Evolutionary conservation across 345 rosid species (phyloP), one percentile per base, ranked within the genome.

Genomic region (Limnanthes douglasii): DNA sequence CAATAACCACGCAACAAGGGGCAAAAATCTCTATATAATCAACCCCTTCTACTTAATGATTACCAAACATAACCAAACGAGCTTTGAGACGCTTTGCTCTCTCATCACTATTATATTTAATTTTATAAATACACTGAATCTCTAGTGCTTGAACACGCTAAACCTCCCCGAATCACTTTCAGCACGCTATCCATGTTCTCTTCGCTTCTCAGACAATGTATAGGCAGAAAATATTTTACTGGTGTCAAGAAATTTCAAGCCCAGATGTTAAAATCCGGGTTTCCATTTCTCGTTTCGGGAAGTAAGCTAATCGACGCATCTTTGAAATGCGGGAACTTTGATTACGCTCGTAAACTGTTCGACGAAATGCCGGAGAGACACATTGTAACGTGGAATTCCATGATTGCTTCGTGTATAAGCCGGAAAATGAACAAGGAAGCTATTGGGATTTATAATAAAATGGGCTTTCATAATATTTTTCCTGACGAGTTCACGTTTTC

Each of bases 281-380:
- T 51, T 11, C 53, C 59, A 0, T 30, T 33, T 8, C 33, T 39
- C 24, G 6, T 37, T 13, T 42, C 62, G 22, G 72, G 63, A 9
- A 51, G 60, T 50, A 71, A 66, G 56, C 72, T 77, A 23, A 43
- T 77, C 22, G 74, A 64, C 15, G 73, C 54, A 4, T 46, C 61
- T 31, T 26, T 71, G 1, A 77, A 77, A 14, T 66, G 78, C 22
- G 75, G 73, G 18, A 31, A 56, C 22, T 13, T 54, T n/a, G 21
- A 39, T 12, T 60, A 66, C 21, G 85, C 85, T 0, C 69, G 68
- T 25, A 22, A 52, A 4, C 10, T 77, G 62, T 74, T 82, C 55
- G 90, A 69, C 42, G 68, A 32, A 69, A 66, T 82, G 76, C 44
- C 59, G 7, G 59, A 60, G 0, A 60, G 72, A 34, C 81, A 73